A percentile compares a stretch with the other conserved stretches of the same genome.
These are phyloP conservation scores for Aspergillus cavernicola DNA, from an alignment of 495 filamentous ascomycete genomes.

Conservation along the genomic window DNA sequence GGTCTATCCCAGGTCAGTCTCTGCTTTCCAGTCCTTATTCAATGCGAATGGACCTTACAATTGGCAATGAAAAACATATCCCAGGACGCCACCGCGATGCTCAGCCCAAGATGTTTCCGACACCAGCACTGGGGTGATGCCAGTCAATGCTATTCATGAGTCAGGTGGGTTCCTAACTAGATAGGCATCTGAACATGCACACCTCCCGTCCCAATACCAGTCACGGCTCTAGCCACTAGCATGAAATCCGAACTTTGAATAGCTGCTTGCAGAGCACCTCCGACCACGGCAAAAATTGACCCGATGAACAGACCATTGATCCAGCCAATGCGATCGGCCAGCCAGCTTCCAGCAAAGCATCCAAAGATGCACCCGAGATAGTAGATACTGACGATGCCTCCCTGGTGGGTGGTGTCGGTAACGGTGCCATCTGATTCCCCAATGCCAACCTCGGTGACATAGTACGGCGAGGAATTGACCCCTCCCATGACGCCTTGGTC, in stretches of 20 bases:
- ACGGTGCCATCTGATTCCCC: conserved; percentile 35
- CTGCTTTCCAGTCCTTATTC: too few relatives aligned
- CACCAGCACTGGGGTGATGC: conserved; percentile 49
- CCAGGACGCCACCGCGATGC: conserved; percentile 46
- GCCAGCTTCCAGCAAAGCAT: conserved; percentile 48
- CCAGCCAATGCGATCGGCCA: conserved; percentile 51
- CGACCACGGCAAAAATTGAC: conserved; percentile 50
- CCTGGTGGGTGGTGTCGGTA: conserved; percentile 36
- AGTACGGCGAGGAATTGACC: conserved; percentile 41
- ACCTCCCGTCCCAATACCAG: conserved; percentile 53
- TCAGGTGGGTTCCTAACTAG: not conserved
- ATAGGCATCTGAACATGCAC: conserved; percentile 2
- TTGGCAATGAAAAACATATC: conserved; percentile 54
- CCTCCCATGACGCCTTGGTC: conserved; percentile 53
- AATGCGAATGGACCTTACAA: conserved; percentile 20
- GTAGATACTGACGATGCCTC: conserved; percentile 52
- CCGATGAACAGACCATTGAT: conserved; percentile 53
- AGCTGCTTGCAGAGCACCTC: conserved; percentile 50
- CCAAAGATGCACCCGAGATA: conserved; percentile 54
- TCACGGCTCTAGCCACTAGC: conserved; percentile 51
- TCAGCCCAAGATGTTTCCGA: conserved; percentile 49
- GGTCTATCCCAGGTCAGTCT: conserved; percentile 34
- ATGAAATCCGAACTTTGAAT: conserved; percentile 51
- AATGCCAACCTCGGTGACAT: conserved; percentile 35
- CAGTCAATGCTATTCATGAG: conserved; percentile 39